These are phyloP conservation scores for Schizophyllum commune DNA, from an alignment of 1,284 basidiomycete genomes.

Conservation along the genomic window DNA sequence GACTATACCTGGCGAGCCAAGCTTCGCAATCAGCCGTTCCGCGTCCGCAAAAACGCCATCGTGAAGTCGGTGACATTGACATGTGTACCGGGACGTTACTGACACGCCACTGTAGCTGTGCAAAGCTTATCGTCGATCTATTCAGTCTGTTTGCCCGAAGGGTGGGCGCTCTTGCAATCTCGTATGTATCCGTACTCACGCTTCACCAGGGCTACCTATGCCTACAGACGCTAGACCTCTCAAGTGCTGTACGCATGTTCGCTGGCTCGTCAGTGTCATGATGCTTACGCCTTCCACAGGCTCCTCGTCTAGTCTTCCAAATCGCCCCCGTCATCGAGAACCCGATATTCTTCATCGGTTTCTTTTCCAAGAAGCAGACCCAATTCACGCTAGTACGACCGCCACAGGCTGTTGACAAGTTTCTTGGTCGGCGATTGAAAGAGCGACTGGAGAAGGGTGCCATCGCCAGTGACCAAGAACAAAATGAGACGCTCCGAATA, in stretches of 20 bases:
- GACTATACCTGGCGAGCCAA: not conserved
- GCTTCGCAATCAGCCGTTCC: not conserved
- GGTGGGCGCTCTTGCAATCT: not conserved
- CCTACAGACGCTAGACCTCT: no score
- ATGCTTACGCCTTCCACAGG: conserved; percentile 26
- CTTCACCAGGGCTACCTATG: conserved; percentile 23
- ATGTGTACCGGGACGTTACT: no score
- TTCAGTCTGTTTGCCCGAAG: not conserved
- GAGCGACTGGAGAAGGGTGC: conserved; percentile 37
- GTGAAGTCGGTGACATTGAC: not conserved
- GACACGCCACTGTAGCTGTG: no score
- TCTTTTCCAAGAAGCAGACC: conserved; percentile 47
- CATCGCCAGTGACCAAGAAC: conserved; percentile 38
- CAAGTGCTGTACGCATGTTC: no score
- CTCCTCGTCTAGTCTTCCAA: conserved; percentile 55
- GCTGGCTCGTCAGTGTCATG: not conserved
- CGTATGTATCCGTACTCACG: not conserved
- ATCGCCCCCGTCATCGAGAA: conserved; percentile 36
- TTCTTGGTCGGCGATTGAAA: conserved; percentile 38
- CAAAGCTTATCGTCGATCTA: not conserved
- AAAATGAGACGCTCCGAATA: conserved; percentile 41
- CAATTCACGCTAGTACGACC: conserved; percentile 53
- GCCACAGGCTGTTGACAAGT: conserved; percentile 40
- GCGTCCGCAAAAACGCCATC: conserved; percentile 4
- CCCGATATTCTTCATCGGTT: conserved; percentile 53